Conservation (phyloP, 2,329 filamentous ascomycete genomes). For the Aspergillus texensis region DNA sequence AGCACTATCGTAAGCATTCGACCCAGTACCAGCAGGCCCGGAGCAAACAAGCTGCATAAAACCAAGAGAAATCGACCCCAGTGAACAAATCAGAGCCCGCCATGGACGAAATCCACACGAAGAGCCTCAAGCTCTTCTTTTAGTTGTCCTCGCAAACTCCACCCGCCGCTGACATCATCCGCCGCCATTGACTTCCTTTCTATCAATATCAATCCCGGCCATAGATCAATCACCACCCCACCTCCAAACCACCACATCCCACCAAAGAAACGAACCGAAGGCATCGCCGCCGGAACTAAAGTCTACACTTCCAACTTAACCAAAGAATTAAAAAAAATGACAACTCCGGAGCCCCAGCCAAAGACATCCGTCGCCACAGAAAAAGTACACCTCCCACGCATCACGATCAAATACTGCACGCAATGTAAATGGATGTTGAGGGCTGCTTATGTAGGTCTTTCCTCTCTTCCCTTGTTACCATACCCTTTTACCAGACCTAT, state of each 20-base stretch:
- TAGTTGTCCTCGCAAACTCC: not conserved
- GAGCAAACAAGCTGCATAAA: not conserved
- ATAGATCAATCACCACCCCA: slow-evolving; percentile 4
- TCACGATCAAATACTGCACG: slow-evolving; percentile 90
- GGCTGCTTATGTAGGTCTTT: slow-evolving; percentile 72
- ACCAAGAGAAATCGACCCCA: not conserved
- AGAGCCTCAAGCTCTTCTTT: not conserved
- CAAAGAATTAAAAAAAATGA: not conserved
- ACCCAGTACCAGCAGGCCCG: not conserved
- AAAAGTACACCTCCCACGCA: slow-evolving; percentile 61
- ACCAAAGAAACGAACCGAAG: not conserved
- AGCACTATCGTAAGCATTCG: not conserved
- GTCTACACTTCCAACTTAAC: not conserved
- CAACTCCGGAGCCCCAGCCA: not conserved
- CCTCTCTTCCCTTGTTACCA: not conserved
- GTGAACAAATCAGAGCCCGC: not conserved
- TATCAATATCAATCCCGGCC: not conserved
- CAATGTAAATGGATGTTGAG: slow-evolving; percentile 92
- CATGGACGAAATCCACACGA: not conserved
- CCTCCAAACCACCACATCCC: not conserved
- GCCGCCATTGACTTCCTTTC: not conserved
- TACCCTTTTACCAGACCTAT: not conserved
- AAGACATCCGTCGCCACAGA: slow-evolving; percentile 11
- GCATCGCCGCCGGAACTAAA: too few relatives aligned
- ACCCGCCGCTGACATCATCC: slow-evolving; percentile 34